These are phyloP conservation scores for Nicotiana noctiflora DNA, from an alignment of 257 asterid species.

Conservation along the genomic window DNA sequence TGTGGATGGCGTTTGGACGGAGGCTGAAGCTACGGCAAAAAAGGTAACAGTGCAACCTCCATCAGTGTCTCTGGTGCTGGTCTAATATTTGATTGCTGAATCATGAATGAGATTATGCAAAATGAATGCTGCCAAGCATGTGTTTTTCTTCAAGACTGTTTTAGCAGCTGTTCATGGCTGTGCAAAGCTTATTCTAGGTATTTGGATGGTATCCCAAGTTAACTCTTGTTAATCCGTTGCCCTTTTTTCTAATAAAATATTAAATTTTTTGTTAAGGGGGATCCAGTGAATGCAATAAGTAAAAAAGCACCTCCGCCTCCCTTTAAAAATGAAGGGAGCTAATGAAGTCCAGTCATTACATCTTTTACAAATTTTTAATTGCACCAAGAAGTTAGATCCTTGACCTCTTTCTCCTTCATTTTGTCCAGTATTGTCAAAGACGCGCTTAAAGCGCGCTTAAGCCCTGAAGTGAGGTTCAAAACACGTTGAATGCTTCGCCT, in stretches of 20 bases:
- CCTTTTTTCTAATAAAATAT: neutral
- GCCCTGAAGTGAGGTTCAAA: no score
- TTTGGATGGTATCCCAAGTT: neutral
- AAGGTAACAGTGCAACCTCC: constrained; percentile 42
- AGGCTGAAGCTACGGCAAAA: constrained; percentile 83
- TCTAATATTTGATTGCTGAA: neutral
- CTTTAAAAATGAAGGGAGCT: neutral
- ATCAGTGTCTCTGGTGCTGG: neutral
- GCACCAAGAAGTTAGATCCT: neutral
- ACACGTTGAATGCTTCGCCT: no score
- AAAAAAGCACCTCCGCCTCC: neutral
- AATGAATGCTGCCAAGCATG: neutral
- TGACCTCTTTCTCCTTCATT: neutral
- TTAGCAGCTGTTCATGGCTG: neutral
- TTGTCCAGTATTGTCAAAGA: neutral
- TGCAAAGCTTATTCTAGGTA: neutral
- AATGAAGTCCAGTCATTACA: neutral
- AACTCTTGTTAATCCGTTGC: neutral
- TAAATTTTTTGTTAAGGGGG: neutral
- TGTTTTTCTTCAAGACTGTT: neutral
- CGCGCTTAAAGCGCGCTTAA: no score
- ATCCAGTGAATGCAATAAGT: neutral
- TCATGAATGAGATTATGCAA: neutral
- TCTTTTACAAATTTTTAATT: neutral
- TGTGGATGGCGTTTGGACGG: constrained; percentile 88